Base-by-base conservation (phyloP, 106 monocot genomes). In the Ottelia alismoides region DNA sequence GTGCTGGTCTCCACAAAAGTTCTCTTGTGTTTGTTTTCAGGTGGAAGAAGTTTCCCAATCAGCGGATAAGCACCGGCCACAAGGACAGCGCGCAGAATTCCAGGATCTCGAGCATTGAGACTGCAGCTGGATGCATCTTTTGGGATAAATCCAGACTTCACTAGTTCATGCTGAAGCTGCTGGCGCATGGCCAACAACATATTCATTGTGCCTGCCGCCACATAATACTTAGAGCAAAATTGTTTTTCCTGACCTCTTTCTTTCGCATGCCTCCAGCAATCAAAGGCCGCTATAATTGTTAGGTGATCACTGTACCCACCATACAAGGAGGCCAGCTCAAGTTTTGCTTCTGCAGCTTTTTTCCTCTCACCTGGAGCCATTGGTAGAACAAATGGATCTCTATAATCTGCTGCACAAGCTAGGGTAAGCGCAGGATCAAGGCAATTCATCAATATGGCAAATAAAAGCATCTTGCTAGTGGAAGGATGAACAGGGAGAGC, bases 221-320 rank as follows among this genome's bases (percentile, higher is more conserved):
- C 70, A 63, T 77, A 98, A 75, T 82, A 98, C 60, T 27, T 74
- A 2, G 85, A 70, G 62, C 98, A 98, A 47, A 90, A 98, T 27
- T 82, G 56, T 9, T 43, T 28, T 55, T 90, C 98, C 56, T 77
- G 60, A 51, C 82, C 79, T 24, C 51, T 64, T 11, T 71, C 70
- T 69, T 80, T 98, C 28, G 89, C 98, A 53, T 63, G 62, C 60
- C 30, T 76, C 98, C 98, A 98, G 62, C 85, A 86, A 27, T 98
- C 90, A 68, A 72, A 90, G 16, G 90, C 98, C 20, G 89, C 98
- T 28, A 90, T 79, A 60, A 85, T 56, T 25, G 90, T 76, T 20
- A 98, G 73, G 26, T 98, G 90, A 64, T 98, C 98, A 66, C 98
- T 98, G 58, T 68, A 78, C 0, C 98, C 90, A 30, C 98, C 98